A percentile compares a stretch with the other conserved stretches of the same genome.
phyloP scores from a whole-genome alignment of 2,329 filamentous ascomycete species.

The Emergomyces orientalis region DNA sequence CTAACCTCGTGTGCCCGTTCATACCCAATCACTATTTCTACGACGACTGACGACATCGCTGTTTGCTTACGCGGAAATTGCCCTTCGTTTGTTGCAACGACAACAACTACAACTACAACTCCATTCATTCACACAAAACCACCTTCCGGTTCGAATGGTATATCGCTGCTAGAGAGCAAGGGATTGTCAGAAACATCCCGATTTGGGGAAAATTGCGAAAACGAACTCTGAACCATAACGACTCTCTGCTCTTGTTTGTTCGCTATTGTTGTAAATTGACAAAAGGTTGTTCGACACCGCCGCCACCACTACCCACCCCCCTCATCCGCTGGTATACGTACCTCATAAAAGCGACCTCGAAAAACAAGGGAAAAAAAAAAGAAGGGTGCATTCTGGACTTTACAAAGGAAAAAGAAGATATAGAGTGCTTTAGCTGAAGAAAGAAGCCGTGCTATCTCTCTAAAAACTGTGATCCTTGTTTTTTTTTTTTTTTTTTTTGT shows the following conservation, averaged over 20 bases:
- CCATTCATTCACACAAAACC: background rate
- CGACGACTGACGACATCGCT: background rate
- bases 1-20: background rate
- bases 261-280: background rate
- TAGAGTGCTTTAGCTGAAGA: background rate
- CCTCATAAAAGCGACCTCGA: background rate
- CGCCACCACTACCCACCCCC: background rate
- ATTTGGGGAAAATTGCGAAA: background rate
- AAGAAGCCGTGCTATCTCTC: background rate
- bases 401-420: background rate
- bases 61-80: background rate
- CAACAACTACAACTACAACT: background rate
- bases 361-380: background rate
- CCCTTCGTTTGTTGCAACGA: background rate
- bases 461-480: background rate
- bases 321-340: background rate
- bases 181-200: background rate
- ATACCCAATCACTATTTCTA: background rate
- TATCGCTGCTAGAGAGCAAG: background rate
- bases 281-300: background rate
- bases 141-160: background rate
- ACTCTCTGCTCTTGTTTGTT: background rate
- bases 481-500: background rate
- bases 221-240: background rate
- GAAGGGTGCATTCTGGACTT: background rate